A percentile compares a stretch with the other conserved stretches of the same genome.
phyloP scores from a whole-genome alignment of 257 asterid species.

The Verbascum thapsus region DNA sequence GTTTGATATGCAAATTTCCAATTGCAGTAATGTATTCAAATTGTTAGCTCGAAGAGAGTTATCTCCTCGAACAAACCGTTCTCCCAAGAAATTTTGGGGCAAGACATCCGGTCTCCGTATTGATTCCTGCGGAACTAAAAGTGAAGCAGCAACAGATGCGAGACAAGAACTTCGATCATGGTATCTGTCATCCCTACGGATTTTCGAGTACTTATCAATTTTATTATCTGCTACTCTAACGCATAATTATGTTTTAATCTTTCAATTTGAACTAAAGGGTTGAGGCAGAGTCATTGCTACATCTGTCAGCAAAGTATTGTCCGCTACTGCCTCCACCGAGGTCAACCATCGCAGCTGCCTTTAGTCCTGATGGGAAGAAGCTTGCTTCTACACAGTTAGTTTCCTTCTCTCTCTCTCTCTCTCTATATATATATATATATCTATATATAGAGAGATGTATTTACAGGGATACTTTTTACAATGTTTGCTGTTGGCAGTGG shows the following conservation, averaged over 20 bases:
- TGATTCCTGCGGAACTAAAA: constrained; percentile 48
- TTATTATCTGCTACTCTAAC: not conserved
- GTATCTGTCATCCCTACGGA: constrained; percentile 38
- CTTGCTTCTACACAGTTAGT: constrained; percentile 97
- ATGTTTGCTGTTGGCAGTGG: constrained; percentile 59
- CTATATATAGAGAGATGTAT: not conserved
- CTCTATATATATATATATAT: not conserved
- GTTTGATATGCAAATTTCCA: constrained; percentile 33
- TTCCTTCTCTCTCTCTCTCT: constrained; percentile 6
- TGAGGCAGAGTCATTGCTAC: constrained; percentile 82
- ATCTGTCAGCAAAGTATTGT: constrained; percentile 83
- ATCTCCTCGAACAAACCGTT: constrained; percentile 69
- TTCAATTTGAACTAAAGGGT: constrained; percentile 54
- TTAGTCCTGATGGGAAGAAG: constrained; percentile 90
- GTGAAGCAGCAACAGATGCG: constrained; percentile 68
- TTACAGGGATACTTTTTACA: not conserved
- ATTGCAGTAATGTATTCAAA: constrained; percentile 64
- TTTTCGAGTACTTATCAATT: constrained; percentile 4
- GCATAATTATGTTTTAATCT: constrained; percentile 14
- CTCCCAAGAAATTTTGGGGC: constrained; percentile 71
- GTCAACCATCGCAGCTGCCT: constrained; percentile 97
- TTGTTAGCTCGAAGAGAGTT: constrained; percentile 85
- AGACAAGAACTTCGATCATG: constrained; percentile 86
- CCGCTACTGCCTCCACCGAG: constrained; percentile 92
- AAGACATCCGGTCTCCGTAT: constrained; percentile 46